A percentile compares a stretch with the other conserved stretches of the same genome.
Evolutionary conservation across 2,329 filamentous ascomycete genomes (phyloP).

Genomic region (Fusarium sp.): DNA sequence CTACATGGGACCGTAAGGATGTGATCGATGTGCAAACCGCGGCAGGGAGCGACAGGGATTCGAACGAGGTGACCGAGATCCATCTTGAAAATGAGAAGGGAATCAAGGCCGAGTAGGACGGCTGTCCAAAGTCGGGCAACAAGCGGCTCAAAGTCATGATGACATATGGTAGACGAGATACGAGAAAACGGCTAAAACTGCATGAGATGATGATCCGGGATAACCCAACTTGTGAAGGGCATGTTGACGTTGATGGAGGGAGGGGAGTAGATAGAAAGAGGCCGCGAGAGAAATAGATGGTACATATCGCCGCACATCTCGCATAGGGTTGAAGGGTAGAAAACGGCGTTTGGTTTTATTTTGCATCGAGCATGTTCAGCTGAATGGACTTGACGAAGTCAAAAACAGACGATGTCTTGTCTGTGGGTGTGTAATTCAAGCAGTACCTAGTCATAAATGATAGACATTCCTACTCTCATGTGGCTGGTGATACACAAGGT

Average conservation of each 20-base stretch:
- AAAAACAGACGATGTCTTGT: background rate
- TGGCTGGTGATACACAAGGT: background rate
- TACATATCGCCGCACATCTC: slow-evolving; percentile 9
- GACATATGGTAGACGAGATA: slow-evolving; percentile 25
- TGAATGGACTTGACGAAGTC: slow-evolving; percentile 6
- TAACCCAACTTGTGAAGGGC: slow-evolving; percentile 13
- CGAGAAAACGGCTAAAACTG: slow-evolving; percentile 26
- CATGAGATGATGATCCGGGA: slow-evolving; percentile 21
- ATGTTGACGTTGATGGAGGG: slow-evolving; percentile 21
- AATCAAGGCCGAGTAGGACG: slow-evolving; percentile 36
- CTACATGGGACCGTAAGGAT: slow-evolving; percentile 48
- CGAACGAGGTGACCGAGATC: slow-evolving; percentile 60
- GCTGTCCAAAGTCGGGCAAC: slow-evolving; percentile 11
- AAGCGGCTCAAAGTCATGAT: slow-evolving; percentile 13
- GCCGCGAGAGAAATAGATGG: slow-evolving; percentile 27
- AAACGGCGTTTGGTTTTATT: slow-evolving; percentile 28
- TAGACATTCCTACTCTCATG: slow-evolving; percentile 1
- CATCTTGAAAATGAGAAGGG: slow-evolving; percentile 55
- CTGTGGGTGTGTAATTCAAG: slow-evolving; percentile 15
- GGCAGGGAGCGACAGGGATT: slow-evolving; percentile 49
- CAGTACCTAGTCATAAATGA: slow-evolving; percentile 10
- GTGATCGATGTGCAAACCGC: slow-evolving; percentile 53
- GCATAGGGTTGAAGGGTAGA: slow-evolving; percentile 15
- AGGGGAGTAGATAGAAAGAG: slow-evolving; percentile 34
- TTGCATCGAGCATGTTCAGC: slow-evolving; percentile 27